A percentile compares a stretch with the other conserved stretches of the same genome.
These are phyloP conservation scores for Triangularia verruculosa DNA, from an alignment of 2,329 filamentous ascomycete species.

Conservation along the genomic window DNA sequence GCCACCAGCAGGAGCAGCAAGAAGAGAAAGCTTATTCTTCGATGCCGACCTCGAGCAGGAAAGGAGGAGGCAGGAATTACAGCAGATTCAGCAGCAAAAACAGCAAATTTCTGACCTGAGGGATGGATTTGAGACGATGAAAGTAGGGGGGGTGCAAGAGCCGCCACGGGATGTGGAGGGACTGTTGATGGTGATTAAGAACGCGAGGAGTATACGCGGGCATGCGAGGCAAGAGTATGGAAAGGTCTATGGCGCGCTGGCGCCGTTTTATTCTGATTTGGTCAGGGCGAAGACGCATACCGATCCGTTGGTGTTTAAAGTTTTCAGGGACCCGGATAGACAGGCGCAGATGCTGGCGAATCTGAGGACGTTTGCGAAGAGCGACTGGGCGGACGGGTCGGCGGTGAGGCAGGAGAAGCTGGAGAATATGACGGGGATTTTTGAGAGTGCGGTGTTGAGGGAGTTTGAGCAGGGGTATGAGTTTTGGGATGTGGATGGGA, in stretches of 20 bases:
- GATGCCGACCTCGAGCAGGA: constrained; percentile 69
- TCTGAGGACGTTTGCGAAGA: constrained; percentile 71
- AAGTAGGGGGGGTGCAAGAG: constrained; percentile 44
- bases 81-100: constrained; percentile 19
- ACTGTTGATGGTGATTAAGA: constrained; percentile 66
- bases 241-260: constrained; percentile 82
- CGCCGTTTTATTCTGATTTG: constrained; percentile 85
- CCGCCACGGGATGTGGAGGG: constrained; percentile 58
- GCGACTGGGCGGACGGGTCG: constrained; percentile 78
- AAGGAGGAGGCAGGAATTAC: constrained; percentile 38
- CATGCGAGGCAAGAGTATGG: constrained; percentile 86
- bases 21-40: constrained; percentile 52
- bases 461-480: constrained; percentile 95
- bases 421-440: constrained; percentile 70
- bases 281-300: constrained; percentile 67
- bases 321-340: constrained; percentile 81
- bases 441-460: constrained; percentile 83
- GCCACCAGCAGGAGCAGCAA: background rate
- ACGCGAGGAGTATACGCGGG: constrained; percentile 75
- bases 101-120: constrained; percentile 25
- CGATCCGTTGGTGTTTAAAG: constrained; percentile 80
- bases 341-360: constrained; percentile 89
- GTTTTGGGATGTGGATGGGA: constrained; percentile 79
- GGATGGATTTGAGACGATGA: constrained; percentile 80
- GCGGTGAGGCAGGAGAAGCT: constrained; percentile 68